Base-by-base conservation (phyloP, 768 basidiomycete genomes). In the Pholiota conissans region DNA sequence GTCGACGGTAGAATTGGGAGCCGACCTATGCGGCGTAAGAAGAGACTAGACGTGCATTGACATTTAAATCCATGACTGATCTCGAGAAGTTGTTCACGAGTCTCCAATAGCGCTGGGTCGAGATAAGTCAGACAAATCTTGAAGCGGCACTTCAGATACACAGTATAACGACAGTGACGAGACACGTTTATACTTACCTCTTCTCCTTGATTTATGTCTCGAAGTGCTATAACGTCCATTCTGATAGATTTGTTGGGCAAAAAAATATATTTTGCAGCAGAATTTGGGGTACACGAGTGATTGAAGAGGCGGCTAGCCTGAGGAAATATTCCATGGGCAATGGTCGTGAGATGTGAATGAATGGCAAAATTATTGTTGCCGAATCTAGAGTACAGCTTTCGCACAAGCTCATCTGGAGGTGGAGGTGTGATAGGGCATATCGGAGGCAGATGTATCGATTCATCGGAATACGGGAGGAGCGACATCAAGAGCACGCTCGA, bases 341-440 rank as follows among this genome's bases (percentile, higher is more conserved):
- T 74, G 1, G 86, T 80, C 14, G 73, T 82, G 37, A 92, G 73
- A 74, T 91, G 88, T 2, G 86, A 87, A 64, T 91, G 87, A 22
- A 93, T 73, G 9, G 84, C 78, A 68, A 91, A 93, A 64, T 93
- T 91, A 70, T 93, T 93, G 74, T 91, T 93, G 39, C 83, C 83
- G 61, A 89, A 92, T 45, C 89, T 83, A 5, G 76, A 63, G 65
- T 83, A 85, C 1, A 89, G 53, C 0, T 69, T 70, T 3, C 65
- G 50, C 28, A 71, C 54, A 1, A 75, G 65, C 3, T 66, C 64
- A 6, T 65, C 65, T 11, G 67, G 54, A 6, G 76, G 67, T 30
- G 65, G 30, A 18, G 70, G 65, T 37, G 59, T 64, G 22, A 69
- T 70, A 9, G 75, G 71, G 60, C 73, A 79, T 13, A 73, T 54